phyloP scores from a whole-genome alignment of 306 rosid genomes.

The Quercus aquifolioides region DNA sequence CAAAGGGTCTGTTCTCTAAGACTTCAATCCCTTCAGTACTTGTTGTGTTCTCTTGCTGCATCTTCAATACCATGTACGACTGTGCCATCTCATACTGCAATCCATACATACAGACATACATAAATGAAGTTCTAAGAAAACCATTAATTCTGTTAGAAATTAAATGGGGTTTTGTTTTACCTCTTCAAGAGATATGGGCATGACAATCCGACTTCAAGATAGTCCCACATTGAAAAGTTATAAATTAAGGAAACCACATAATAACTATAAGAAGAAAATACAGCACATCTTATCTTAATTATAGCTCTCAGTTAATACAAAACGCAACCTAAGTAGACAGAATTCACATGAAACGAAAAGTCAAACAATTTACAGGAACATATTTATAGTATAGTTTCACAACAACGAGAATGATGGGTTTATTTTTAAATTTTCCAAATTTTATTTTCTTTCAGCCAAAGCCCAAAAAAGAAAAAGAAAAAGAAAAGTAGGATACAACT shows the following conservation, averaged over 20 bases:
- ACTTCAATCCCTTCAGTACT: constrained; percentile 40
- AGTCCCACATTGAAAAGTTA: constrained; percentile 8
- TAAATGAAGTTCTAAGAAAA: not conserved
- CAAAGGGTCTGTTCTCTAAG: constrained; percentile 32
- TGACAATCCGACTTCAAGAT: constrained; percentile 36
- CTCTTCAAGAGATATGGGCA: constrained; percentile 48
- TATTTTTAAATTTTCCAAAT: not conserved
- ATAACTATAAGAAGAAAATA: not conserved
- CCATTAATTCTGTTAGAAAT: not conserved
- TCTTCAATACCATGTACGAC: constrained; percentile 39
- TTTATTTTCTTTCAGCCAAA: not conserved
- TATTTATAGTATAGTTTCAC: not conserved
- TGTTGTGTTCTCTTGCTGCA: constrained; percentile 42
- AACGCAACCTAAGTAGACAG: not conserved
- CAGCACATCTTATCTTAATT: too few relatives aligned
- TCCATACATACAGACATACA: not conserved
- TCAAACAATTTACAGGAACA: not conserved
- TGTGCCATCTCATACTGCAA: constrained; percentile 43
- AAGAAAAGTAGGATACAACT: constrained; percentile 35
- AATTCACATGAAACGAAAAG: too few relatives aligned
- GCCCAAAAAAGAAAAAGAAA: not conserved
- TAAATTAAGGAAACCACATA: constrained; percentile 27
- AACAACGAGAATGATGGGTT: too few relatives aligned
- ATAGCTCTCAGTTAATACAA: not conserved
- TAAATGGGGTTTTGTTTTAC: constrained; percentile 17